Evolutionary conservation across 768 basidiomycete species (phyloP), one percentile per base, ranked within the genome.

Genomic region (Auriscalpium microsporum): DNA sequence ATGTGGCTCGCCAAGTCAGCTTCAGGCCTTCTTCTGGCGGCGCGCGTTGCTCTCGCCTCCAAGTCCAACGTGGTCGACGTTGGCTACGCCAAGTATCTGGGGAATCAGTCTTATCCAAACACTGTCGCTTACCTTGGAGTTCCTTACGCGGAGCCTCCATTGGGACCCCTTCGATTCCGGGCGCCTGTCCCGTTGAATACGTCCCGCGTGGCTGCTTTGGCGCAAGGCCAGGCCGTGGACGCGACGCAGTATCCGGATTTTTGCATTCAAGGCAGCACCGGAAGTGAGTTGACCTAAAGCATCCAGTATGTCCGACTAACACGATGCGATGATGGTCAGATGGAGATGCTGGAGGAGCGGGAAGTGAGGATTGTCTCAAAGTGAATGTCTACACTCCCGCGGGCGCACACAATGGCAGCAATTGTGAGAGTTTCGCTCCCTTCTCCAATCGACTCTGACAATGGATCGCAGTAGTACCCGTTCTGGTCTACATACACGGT

Each of bases 281-380:
- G 77, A 55, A 63, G 79, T 78, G 53, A 54, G 71, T 58, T 13
- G 10, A n/a, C 47, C 8, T 35, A 33, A 28, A 23, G 21, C 16
- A 11, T 28, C 44, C 38, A 44, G 21, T 10, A 38, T 36, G 21
- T 36, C n/a, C n/a, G 40, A 17, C 17, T 51, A 14, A 17, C 37
- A 2, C 37, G 19, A 52, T 16, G 7, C 40, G n/a, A 57, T 52
- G 4, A 36, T 17, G 28, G 57, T 8, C 42, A 82, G 78, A 47
- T 17, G 78, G 78, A 9, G 82, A 82, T 61, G 73, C 77, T 21
- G 82, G 83, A 48, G 82, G 83, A 33, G 80, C 81, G 11, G 83
- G 84, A 10, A 78, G 77, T 45, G 83, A 86, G 67, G 83, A 85
- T 58, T 86, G 82, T 58, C 66, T 86, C 36, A 84, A 84, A 48